Evolutionary conservation across 768 basidiomycete species (phyloP), one percentile per base, ranked within the genome.

Genomic region (Leucosporidium scottii): DNA sequence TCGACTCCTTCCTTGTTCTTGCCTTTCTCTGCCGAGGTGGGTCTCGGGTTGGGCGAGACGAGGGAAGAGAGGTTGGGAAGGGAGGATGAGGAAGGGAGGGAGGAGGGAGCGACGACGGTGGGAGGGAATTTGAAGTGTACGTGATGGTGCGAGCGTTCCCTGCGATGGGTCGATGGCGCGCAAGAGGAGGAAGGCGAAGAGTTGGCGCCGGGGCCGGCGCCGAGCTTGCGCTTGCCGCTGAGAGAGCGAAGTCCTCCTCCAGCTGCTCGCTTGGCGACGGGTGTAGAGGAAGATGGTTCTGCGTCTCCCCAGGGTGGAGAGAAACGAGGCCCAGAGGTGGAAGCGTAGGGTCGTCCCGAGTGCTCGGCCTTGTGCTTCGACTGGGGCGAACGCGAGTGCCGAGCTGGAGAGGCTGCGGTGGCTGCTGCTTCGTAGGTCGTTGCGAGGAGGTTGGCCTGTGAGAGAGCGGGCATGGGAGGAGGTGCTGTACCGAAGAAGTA

Each of bases 161-260:
- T 1, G 23, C 34, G 23, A 28, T 25, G 34, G 34, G 34, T 34
- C 34, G 34, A 34, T 10, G 10, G 25, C 23, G 31, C 23, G 57
- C n/a, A 36, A 21, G 57, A 5, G 53, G 39, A 44, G 13, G 53
- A 27, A 54, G 53, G 53, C 17, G 28, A 17, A 12, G 25, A 25
- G 27, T 7, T 28, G 53, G 53, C 15, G 53, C 17, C 27, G 28
- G 53, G 4, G 57, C 28, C 27, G 28, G 53, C 23, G 57, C 28
- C 30, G 55, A 58, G 36, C 36, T 58, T 58, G 36, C 57, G 34
- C 34, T 58, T 58, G 21, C 57, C 57, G 10, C 34, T 23, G 34
- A 58, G 36, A 7, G 57, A 58, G 34, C 39, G 57, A 1, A 39
- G 21, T 4, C 57, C 54, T 53, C 27, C 27, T n/a, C 51, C 27